phyloP scores from a whole-genome alignment of 257 asterid genomes.

The Petunia axillaris region DNA sequence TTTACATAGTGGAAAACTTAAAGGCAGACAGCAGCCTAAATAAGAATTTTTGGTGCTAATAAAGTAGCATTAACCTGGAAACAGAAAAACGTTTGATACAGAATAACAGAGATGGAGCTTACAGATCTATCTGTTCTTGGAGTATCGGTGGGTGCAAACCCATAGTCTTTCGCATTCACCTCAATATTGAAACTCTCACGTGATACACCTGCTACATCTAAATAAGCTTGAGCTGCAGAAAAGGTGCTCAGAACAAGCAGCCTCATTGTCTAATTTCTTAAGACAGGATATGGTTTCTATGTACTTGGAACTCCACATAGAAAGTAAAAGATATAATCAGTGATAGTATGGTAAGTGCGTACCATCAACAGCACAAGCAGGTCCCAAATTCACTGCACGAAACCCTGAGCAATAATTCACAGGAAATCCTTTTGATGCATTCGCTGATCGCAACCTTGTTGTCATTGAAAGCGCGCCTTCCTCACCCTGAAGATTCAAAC shows the following conservation, averaged over 20 bases:
- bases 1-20: not conserved
- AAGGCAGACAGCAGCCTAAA: not conserved
- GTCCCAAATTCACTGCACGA: conserved; percentile 57
- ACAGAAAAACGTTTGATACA: not conserved
- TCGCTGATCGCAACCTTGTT: conserved; percentile 68
- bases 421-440: conserved; percentile 87
- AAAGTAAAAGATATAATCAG: conserved; percentile 16
- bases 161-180: conserved; percentile 76
- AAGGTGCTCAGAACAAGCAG: not conserved
- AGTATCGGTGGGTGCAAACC: conserved; percentile 90
- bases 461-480: conserved; percentile 99
- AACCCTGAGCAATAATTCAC: conserved; percentile 98
- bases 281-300: conserved; percentile 13
- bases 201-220: conserved; percentile 66
- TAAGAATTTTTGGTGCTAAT: conserved; percentile 7
- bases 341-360: conserved; percentile 19
- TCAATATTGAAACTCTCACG: conserved; percentile 76
- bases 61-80: not conserved
- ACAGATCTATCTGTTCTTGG: conserved; percentile 99
- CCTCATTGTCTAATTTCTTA: not conserved
- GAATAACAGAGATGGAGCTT: conserved; percentile 30
- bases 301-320: not conserved
- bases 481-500: conserved; percentile 69
- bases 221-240: conserved; percentile 21
- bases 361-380: conserved; percentile 76